Evolutionary conservation across 306 rosid species (phyloP), one percentile per base, ranked within the genome.

Genomic region (Pyrus communis): DNA sequence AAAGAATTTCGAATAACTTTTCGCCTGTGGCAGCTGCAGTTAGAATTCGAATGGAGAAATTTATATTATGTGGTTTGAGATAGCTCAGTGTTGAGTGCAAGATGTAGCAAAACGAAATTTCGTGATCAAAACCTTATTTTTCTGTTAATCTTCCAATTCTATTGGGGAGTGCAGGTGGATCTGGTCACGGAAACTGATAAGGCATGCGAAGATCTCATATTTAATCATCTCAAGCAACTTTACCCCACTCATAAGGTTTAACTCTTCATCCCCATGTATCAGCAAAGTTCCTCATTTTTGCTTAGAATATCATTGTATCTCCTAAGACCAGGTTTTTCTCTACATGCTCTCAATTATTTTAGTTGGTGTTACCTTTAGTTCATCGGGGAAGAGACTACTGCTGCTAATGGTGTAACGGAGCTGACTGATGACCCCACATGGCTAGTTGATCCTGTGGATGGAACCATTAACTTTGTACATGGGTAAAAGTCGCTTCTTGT

Each of bases 391-490:
- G 99, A 96, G 85, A 92, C 97, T 75, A 86, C 98, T 4, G 99
- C 99, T 85, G 97, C 96, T 69, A 76, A 11, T 83, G 98, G 99
- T 74, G 75, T 67, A 73, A 82, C 88, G n/a, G 98, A 96, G 77
- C 91, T 96, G 81, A 92, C 99, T 0, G 93, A 96, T 86, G 96
- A 92, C 46, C 98, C 90, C 57, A 96, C 99, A 54, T 96, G 99
- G 99, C 88, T 96, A 76, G 97, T 96, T 46, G 99, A 96, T 89
- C 99, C 99, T 76, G 83, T 96, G 67, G 99, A 96, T 81, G 99
- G 99, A 85, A 96, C 99, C 57, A 96, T 97, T 35, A 95, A 95
- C 84, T 96, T 96, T 54, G 99, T 92, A 25, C 98, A 96, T 79
- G 97, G 99, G 98, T 96, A 91, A 81, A 43, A 31, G 42, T 83